These are phyloP conservation scores for Pseudogymnoascus sp. DNA, from an alignment of 2,329 filamentous ascomycete genomes.

Conservation along the genomic window DNA sequence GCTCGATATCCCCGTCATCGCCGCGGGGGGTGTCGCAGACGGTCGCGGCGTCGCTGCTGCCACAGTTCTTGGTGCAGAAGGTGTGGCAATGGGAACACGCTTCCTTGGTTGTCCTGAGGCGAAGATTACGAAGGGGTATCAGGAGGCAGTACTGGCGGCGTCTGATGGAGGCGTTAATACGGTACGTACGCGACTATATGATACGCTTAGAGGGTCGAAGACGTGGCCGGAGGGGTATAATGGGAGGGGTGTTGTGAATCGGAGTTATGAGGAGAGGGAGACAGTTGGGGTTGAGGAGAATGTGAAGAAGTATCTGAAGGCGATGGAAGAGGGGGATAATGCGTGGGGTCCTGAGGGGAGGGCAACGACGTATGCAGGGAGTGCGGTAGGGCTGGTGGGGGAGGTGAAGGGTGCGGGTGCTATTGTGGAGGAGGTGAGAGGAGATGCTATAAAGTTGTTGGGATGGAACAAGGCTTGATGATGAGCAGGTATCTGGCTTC, in stretches of 20 bases:
- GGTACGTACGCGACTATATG: slow-evolving; percentile 42
- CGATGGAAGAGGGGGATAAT: slow-evolving; percentile 41
- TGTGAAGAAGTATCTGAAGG: slow-evolving; percentile 36
- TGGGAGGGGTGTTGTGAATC: slow-evolving; percentile 50
- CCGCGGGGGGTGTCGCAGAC: slow-evolving; percentile 33
- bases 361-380: slow-evolving; percentile 56
- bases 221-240: slow-evolving; percentile 52
- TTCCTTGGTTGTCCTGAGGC: slow-evolving; percentile 42
- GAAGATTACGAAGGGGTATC: slow-evolving; percentile 39
- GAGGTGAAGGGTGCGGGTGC: slow-evolving; percentile 41
- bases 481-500: neutral
- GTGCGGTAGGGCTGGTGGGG: slow-evolving; percentile 50
- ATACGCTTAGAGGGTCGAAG: slow-evolving; percentile 44
- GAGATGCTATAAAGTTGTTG: slow-evolving; percentile 10
- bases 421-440: slow-evolving; percentile 40
- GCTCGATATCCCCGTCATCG: slow-evolving; percentile 23
- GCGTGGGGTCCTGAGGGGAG: slow-evolving; percentile 45
- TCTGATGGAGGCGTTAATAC: slow-evolving; percentile 45
- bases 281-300: slow-evolving; percentile 33
- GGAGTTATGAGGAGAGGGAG: slow-evolving; percentile 37
- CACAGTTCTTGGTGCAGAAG: slow-evolving; percentile 31
- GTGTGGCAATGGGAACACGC: slow-evolving; percentile 42
- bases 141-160: slow-evolving; percentile 37
- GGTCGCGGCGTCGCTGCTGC: slow-evolving; percentile 31
- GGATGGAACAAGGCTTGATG: neutral